Percentiles rank a stretch among this genome's conserved stretches.
Evolutionary conservation across 352 stramenopile species (phyloP).

Genomic region (Globisporangium canariense): DNA sequence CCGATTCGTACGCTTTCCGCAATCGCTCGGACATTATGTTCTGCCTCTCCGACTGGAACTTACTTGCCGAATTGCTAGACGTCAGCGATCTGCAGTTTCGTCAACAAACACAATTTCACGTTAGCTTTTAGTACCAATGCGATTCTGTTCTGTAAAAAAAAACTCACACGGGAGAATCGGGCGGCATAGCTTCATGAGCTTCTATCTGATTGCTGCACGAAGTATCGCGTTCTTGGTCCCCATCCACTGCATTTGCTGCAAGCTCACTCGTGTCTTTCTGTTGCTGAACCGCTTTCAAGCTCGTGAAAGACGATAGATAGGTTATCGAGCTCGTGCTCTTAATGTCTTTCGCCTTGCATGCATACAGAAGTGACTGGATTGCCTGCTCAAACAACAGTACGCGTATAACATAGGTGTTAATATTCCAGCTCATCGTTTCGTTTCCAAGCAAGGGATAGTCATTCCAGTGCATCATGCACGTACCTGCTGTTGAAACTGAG

Average conservation of each 20-base stretch:
- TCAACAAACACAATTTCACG: not conserved
- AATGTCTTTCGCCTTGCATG: slow-evolving; percentile 79
- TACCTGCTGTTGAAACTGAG: slow-evolving; percentile 67
- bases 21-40: slow-evolving; percentile 36
- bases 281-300: slow-evolving; percentile 5
- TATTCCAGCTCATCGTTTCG: too few species aligned
- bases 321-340: slow-evolving; percentile 29
- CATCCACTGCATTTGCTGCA: not conserved
- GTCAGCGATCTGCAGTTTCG: slow-evolving; percentile 25
- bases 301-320: slow-evolving; percentile 32
- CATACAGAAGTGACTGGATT: slow-evolving; percentile 76
- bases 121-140: not conserved
- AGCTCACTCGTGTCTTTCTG: not conserved
- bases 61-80: slow-evolving; percentile 27
- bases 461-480: not conserved
- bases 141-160: not conserved
- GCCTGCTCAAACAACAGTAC: slow-evolving; percentile 28
- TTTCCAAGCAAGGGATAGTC: too few species aligned
- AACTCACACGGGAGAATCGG: slow-evolving; percentile 12
- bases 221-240: not conserved
- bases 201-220: not conserved
- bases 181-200: not conserved
- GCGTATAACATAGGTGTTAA: too few species aligned
- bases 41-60: slow-evolving; percentile 22
- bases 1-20: slow-evolving; percentile 46